Base-by-base conservation (phyloP, 495 filamentous ascomycete species). In the Sordaria brevicollis region DNA sequence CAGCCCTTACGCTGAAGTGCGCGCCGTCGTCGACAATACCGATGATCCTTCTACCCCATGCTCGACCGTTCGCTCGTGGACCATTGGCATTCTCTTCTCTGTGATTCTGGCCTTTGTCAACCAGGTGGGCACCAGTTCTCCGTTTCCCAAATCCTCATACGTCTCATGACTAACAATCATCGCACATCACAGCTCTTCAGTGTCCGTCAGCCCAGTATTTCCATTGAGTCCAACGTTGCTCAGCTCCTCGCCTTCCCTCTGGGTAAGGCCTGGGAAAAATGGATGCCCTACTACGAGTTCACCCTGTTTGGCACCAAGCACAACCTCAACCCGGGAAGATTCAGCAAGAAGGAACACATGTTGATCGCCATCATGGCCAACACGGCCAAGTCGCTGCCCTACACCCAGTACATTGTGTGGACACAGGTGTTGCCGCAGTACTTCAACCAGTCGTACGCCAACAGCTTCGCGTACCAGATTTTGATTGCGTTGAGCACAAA, bases 301-400 rank as follows among this genome's bases (percentile, higher is more conserved):
- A 82, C 79, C 25, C 31, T 81, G 34, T 78, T 77, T 49, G 81
- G 81, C 6, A 73, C 73, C 4, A 73, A 79, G 29, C 76, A 80
- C 49, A 79, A 76, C 68, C 72, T 83, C 5, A 86, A 86, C 71
- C 83, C 84, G 0, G 83, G 83, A 21, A 82, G 78, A 35, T 86
- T 85, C 76, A 84, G 81, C 71, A 78, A 80, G 39, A 86, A 86
- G 70, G 83, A 86, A 67, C 84, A 86, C 72, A 83, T 83, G 76
- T 73, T 86, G 34, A 83, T 85, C 72, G 82, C 81, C 69, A 81
- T 83, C 76, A 82, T 83, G 80, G 75, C 81, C 66, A 81, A 76
- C 33, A 76, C 82, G 5, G 74, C 76, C 33, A 76, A 75, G 70
- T 78, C 74, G 43, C 68, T 69, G 7, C 80, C 80, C 0, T 82